Evolutionary conservation across 129 eudicot species (phyloP).

Genomic region (Sambucus nigra): DNA sequence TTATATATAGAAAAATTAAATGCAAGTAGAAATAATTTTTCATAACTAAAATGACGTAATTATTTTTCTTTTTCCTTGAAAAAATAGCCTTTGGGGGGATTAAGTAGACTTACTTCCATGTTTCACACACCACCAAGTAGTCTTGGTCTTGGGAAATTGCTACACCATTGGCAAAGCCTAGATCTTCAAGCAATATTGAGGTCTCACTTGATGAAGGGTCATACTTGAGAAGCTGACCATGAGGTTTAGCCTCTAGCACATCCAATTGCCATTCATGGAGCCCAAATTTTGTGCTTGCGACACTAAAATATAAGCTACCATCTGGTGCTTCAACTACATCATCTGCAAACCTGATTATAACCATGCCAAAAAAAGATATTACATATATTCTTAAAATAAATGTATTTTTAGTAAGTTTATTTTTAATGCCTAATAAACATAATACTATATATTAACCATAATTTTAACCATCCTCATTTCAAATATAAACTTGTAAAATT

Average conservation of each 20-base stretch:
- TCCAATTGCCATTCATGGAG: conserved; percentile 54
- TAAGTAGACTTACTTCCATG: conserved; percentile 54
- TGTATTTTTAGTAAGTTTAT: background rate
- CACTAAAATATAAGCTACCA: conserved; percentile 68
- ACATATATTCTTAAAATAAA: too few species aligned
- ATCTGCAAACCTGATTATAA: conserved; percentile 63
- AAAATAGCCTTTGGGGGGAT: background rate
- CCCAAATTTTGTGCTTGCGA: conserved; percentile 62
- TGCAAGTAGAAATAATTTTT: background rate
- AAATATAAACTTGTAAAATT: too few species aligned
- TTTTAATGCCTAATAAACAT: background rate
- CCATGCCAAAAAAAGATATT: too few species aligned
- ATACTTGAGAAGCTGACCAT: conserved; percentile 71
- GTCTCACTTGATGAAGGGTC: conserved; percentile 41
- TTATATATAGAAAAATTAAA: background rate
- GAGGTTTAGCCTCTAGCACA: conserved; percentile 63
- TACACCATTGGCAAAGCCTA: conserved; percentile 64
- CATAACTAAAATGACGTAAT: too few species aligned
- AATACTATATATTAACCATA: too few species aligned
- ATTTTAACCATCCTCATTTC: too few species aligned
- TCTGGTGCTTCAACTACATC: conserved; percentile 63
- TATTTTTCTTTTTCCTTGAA: too few species aligned
- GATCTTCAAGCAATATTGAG: conserved; percentile 42
- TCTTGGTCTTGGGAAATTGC: conserved; percentile 53
- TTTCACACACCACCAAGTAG: conserved; percentile 63